These are phyloP conservation scores for Sarocladium kiliense DNA, from an alignment of 2,329 filamentous ascomycete genomes.

Conservation along the genomic window DNA sequence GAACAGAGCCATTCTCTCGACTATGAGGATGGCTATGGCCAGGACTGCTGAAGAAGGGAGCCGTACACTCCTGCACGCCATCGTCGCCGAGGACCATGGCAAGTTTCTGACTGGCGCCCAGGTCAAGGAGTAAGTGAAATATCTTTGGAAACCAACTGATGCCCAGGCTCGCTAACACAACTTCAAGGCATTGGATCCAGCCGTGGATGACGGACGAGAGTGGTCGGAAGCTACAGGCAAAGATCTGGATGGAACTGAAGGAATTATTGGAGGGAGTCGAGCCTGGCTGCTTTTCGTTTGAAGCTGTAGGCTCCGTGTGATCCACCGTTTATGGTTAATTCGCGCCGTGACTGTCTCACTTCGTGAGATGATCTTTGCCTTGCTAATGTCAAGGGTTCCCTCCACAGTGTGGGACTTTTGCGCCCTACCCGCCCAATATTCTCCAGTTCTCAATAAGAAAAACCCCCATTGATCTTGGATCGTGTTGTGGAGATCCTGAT, in stretches of 20 bases:
- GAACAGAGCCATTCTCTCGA: not conserved
- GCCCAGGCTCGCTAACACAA: no score
- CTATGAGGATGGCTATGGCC: conserved; percentile 1
- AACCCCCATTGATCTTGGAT: not conserved
- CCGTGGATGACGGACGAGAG: conserved; percentile 17
- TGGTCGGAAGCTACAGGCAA: conserved; percentile 16
- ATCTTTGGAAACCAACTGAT: not conserved
- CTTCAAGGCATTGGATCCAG: conserved; percentile 14
- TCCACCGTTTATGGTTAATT: not conserved
- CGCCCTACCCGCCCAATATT: not conserved
- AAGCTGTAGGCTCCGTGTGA: not conserved
- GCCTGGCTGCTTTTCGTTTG: conserved; percentile 19
- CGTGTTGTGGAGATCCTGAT: not conserved
- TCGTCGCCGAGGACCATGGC: conserved; percentile 20
- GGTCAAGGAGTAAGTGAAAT: conserved; percentile 21
- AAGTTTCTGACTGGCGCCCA: conserved; percentile 19
- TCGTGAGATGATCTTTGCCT: not conserved
- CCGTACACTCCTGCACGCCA: conserved; percentile 20
- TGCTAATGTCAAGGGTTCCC: not conserved
- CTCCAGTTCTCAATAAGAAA: not conserved
- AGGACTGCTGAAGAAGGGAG: conserved; percentile 20
- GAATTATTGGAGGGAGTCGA: conserved; percentile 21
- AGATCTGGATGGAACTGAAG: conserved; percentile 21
- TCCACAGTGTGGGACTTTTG: not conserved
- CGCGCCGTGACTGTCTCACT: not conserved